phyloP scores from a whole-genome alignment of 495 filamentous ascomycete species.

The Neurospora pannonica region DNA sequence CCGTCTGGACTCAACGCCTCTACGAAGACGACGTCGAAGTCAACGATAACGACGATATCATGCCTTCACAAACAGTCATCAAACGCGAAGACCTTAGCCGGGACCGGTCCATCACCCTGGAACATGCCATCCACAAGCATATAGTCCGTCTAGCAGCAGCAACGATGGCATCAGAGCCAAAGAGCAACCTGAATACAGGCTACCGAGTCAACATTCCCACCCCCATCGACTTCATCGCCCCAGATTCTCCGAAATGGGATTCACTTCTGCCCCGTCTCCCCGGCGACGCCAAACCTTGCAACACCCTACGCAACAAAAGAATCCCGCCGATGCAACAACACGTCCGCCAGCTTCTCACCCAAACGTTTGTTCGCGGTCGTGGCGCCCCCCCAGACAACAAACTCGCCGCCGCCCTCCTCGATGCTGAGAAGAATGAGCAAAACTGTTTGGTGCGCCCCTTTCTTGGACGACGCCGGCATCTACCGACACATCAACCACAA shows the following conservation, averaged over 20 bases:
- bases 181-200: not conserved
- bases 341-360: slow-evolving; percentile 17
- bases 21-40: not conserved
- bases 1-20: slow-evolving; percentile 4
- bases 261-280: slow-evolving; percentile 11
- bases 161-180: not conserved
- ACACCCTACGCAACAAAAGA: slow-evolving; percentile 27
- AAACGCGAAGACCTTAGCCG: slow-evolving; percentile 7
- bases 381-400: no score
- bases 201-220: slow-evolving; percentile 7
- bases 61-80: not conserved
- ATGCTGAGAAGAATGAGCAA: slow-evolving; percentile 14
- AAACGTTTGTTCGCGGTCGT: not conserved
- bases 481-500: no score
- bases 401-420: not conserved
- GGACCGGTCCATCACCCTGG: slow-evolving; percentile 5
- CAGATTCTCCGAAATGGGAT: not conserved
- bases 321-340: slow-evolving; percentile 28
- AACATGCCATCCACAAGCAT: slow-evolving; percentile 7
- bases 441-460: slow-evolving; percentile 39
- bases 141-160: not conserved
- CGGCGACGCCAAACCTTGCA: slow-evolving; percentile 20
- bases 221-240: not conserved
- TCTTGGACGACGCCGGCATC: slow-evolving; percentile 26
- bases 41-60: not conserved